phyloP scores from a whole-genome alignment of 768 basidiomycete species.

The Xerocomus spinulosus region DNA sequence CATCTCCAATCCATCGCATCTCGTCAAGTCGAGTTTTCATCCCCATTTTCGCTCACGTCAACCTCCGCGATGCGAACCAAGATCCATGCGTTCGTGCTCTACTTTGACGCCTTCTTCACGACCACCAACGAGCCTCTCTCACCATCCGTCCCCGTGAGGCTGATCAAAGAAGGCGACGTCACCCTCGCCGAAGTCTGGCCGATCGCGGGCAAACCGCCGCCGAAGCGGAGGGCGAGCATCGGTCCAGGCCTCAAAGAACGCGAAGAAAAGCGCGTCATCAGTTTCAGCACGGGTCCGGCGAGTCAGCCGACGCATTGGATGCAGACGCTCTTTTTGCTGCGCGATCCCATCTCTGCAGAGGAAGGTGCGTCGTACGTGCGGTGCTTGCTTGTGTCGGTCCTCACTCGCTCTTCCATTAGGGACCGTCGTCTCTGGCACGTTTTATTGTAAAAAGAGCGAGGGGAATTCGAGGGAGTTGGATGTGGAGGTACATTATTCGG shows the following conservation, averaged over 20 bases:
- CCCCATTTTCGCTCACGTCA: constrained; percentile 69
- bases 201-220: constrained; percentile 60
- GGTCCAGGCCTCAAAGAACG: constrained; percentile 41
- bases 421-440: constrained; percentile 69
- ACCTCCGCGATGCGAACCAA: constrained; percentile 57
- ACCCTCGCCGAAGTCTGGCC: constrained; percentile 77
- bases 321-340: constrained; percentile 85
- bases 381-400: neutral
- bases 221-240: constrained; percentile 55
- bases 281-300: constrained; percentile 88
- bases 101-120: constrained; percentile 95
- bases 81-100: constrained; percentile 77
- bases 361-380: constrained; percentile 50
- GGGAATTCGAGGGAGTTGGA: constrained; percentile 84
- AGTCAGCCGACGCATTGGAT: constrained; percentile 96
- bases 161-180: constrained; percentile 56
- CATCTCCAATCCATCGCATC: constrained; percentile 58
- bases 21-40: constrained; percentile 74
- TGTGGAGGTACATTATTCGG: constrained; percentile 78
- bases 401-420: constrained; percentile 39
- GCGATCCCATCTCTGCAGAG: constrained; percentile 68
- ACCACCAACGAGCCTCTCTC: constrained; percentile 50
- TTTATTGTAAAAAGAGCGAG: constrained; percentile 76
- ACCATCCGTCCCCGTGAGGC: constrained; percentile 47
- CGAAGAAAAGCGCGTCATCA: constrained; percentile 42